Evolutionary conservation across 2,329 filamentous ascomycete species (phyloP).

Genomic region (Microcera coccophila): DNA sequence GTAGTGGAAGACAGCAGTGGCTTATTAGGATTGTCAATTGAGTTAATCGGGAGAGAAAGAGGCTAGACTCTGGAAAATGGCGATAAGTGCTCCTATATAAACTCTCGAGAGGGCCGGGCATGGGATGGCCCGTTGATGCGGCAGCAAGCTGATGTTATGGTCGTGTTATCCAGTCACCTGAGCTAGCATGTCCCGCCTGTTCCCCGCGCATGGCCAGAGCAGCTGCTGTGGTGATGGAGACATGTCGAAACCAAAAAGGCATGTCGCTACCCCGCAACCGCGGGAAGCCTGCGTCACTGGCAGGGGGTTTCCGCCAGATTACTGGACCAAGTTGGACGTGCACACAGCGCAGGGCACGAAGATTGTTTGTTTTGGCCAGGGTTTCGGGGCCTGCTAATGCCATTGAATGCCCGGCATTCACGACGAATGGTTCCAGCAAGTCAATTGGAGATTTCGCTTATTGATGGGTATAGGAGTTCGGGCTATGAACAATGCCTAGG

Average conservation of each 20-base stretch:
- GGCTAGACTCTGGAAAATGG: slow-evolving; percentile 9
- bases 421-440: too few relatives aligned
- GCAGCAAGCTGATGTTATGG: slow-evolving; percentile 21
- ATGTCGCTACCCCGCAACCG: slow-evolving; percentile 26
- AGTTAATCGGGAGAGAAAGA: slow-evolving; percentile 6
- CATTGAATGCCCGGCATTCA: too few relatives aligned
- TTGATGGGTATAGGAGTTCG: too few relatives aligned
- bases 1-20: slow-evolving; percentile 1
- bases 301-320: slow-evolving; percentile 16
- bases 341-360: too few relatives aligned
- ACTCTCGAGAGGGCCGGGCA: slow-evolving; percentile 16
- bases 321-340: too few relatives aligned
- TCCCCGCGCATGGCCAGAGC: slow-evolving; percentile 9
- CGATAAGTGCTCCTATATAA: background rate
- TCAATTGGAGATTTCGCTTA: too few relatives aligned
- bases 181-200: slow-evolving; percentile 10
- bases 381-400: too few relatives aligned
- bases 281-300: slow-evolving; percentile 19
- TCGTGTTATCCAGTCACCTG: slow-evolving; percentile 22
- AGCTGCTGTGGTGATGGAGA: slow-evolving; percentile 1
- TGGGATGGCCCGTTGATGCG: slow-evolving; percentile 26
- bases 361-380: too few relatives aligned
- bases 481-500: too few relatives aligned
- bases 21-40: background rate
- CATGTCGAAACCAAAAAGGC: slow-evolving; percentile 9